Base-by-base conservation (phyloP, 2,329 filamentous ascomycete species). In the Mycosphaerella sp. region DNA sequence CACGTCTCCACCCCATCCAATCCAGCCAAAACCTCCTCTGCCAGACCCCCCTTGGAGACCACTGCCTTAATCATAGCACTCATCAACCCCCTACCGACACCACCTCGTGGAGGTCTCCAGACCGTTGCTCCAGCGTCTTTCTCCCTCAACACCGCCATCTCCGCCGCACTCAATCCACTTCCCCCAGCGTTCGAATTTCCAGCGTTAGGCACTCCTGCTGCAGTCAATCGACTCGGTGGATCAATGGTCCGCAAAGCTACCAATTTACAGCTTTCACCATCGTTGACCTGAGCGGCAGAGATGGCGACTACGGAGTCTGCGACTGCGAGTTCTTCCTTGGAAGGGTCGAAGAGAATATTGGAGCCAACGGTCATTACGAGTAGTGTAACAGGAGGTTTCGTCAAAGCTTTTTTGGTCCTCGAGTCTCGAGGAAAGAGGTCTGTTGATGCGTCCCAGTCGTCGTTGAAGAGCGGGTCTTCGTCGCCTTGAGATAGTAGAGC, bases 391-490 rank as follows among this genome's bases (percentile, higher is more conserved):
- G 93, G 89, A 4, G 93, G 93, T 43, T 84, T 80, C 28, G 75
- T 44, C 56, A 37, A 54, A 45, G 27, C 48, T n/a, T 55, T 52
- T 4, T 60, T 55, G 14, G 59, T 30, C 61, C 63, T 12, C 21
- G 44, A 70, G 66, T 53, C 45, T 12, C 53, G 47, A 1, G 83
- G 79, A 72, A 94, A 98, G 27, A 98, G 74, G 51, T 82, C 84
- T 14, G 81, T 78, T 1, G 89, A 84, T 13, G 86, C 86, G 58
- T 86, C 88, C 93, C 93, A 98, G 73, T 98, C 93, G 71, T 98
- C 93, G 73, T 96, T 86, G 71, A 98, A 98, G 66, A 96, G 84
- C 10, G 93, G 93, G 62, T 98, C 93, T 73, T 98, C 93, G 71
- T 97, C 91, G 52, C 81, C 81, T 69, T 95, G 87, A 1, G 90